A percentile compares a stretch with the other conserved stretches of the same genome.
phyloP scores from a whole-genome alignment of 2,329 filamentous ascomycete species.

The Paecilomyces niveus region DNA sequence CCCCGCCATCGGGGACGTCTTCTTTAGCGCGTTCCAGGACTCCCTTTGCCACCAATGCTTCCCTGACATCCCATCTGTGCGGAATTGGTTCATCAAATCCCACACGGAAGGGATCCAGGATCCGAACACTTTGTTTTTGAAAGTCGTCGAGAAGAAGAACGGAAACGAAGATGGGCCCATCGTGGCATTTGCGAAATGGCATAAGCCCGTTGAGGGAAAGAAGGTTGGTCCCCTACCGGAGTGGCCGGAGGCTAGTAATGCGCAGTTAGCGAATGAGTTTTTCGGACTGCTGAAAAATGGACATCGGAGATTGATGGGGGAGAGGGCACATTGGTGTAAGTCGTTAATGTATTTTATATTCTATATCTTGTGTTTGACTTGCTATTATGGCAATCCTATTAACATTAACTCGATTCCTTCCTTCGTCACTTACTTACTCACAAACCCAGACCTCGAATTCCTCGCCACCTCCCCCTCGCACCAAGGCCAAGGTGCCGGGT shows the following conservation, averaged over 20 bases:
- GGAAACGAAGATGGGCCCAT: background rate
- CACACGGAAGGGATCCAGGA: background rate
- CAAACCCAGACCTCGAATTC: background rate
- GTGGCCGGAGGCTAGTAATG: background rate
- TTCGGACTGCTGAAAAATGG: background rate
- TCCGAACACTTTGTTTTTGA: background rate
- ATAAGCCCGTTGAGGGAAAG: background rate
- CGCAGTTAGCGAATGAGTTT: background rate
- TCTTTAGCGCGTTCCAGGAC: background rate
- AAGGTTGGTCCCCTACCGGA: background rate
- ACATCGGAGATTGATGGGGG: background rate
- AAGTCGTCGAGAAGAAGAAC: background rate
- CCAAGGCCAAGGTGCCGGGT: background rate
- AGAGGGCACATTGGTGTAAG: background rate
- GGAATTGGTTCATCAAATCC: background rate
- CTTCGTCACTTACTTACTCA: background rate
- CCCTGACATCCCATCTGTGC: background rate
- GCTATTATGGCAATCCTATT: too few species aligned
- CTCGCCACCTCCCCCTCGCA: background rate
- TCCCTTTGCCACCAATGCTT: background rate
- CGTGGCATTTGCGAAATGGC: background rate
- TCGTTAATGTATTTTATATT: background rate
- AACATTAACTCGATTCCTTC: background rate
- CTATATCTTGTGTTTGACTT: background rate
- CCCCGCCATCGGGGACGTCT: background rate